phyloP scores from a whole-genome alignment of 2,329 filamentous ascomycete genomes.

The Aaosphaeria pasadenensis region DNA sequence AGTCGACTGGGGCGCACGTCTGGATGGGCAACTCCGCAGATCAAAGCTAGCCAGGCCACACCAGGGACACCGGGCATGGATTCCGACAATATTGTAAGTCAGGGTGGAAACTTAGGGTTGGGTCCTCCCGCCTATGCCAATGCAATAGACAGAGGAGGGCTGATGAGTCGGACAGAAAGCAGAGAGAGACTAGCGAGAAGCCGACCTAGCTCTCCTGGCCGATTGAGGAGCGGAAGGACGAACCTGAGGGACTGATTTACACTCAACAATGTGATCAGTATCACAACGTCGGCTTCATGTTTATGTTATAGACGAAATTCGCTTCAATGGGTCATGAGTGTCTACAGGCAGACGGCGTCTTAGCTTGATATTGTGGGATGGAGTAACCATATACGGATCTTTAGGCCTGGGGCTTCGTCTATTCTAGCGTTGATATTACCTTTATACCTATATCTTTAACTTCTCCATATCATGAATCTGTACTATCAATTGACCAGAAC shows the following conservation, averaged over 20 bases:
- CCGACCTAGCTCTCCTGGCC: constrained; percentile 48
- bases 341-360: no score
- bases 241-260: constrained; percentile 26
- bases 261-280: no score
- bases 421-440: no score
- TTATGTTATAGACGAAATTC: no score
- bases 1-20: constrained; percentile 59
- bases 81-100: constrained; percentile 11
- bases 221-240: constrained; percentile 38
- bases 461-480: no score
- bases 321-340: no score
- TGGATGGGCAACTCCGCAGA: constrained; percentile 66
- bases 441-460: no score
- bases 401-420: no score
- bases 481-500: no score
- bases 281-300: no score
- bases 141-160: constrained; percentile 62
- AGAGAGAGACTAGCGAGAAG: constrained; percentile 68
- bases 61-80: constrained; percentile 14
- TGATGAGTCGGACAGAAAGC: constrained; percentile 82
- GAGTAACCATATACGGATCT: no score
- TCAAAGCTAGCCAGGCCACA: constrained; percentile 37
- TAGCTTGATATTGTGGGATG: no score
- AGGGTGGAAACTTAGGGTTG: constrained; percentile 31
- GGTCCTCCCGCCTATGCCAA: constrained; percentile 27